Evolutionary conservation across 768 basidiomycete species (phyloP).

Genomic region (Psilocybe cyanescens): DNA sequence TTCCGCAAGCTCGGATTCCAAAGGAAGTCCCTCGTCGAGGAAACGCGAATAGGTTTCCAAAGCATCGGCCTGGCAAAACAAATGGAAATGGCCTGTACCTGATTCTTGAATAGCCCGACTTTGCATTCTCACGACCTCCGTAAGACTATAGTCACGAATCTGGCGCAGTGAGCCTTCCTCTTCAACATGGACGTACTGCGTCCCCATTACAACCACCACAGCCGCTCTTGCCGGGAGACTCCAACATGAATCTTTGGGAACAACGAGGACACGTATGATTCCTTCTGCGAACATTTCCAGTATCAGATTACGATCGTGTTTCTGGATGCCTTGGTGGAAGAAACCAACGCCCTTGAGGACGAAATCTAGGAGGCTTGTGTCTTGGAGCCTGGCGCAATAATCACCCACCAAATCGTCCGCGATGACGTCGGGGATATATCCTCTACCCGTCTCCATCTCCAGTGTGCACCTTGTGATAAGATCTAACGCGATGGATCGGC

Average conservation of each 20-base stretch:
- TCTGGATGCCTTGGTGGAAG: constrained; percentile 74
- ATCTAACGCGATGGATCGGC: constrained; percentile 73
- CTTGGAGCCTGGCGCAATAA: constrained; percentile 60
- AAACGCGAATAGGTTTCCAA: constrained; percentile 83
- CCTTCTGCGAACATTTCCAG: constrained; percentile 85
- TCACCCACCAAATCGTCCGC: constrained; percentile 61
- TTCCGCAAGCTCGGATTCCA: constrained; percentile 80
- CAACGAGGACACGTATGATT: constrained; percentile 77
- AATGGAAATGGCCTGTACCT: constrained; percentile 67
- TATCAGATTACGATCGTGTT: constrained; percentile 69
- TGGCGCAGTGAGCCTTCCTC: constrained; percentile 60
- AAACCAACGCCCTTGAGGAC: constrained; percentile 88
- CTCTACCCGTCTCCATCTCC: constrained; percentile 66
- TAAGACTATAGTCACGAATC: constrained; percentile 77
- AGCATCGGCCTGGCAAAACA: constrained; percentile 91
- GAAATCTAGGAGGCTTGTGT: constrained; percentile 67
- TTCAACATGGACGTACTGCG: constrained; percentile 73
- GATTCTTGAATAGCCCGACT: constrained; percentile 75
- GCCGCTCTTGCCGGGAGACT: constrained; percentile 82
- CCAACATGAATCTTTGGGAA: constrained; percentile 87
- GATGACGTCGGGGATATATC: constrained; percentile 62
- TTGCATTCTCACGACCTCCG: constrained; percentile 92
- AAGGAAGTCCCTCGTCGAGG: constrained; percentile 84
- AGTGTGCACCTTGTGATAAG: constrained; percentile 88
- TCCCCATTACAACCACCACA: constrained; percentile 88